Evolutionary conservation across 2,329 filamentous ascomycete species (phyloP), one percentile per base, ranked within the genome.

Genomic region (Endothia cerciana): DNA sequence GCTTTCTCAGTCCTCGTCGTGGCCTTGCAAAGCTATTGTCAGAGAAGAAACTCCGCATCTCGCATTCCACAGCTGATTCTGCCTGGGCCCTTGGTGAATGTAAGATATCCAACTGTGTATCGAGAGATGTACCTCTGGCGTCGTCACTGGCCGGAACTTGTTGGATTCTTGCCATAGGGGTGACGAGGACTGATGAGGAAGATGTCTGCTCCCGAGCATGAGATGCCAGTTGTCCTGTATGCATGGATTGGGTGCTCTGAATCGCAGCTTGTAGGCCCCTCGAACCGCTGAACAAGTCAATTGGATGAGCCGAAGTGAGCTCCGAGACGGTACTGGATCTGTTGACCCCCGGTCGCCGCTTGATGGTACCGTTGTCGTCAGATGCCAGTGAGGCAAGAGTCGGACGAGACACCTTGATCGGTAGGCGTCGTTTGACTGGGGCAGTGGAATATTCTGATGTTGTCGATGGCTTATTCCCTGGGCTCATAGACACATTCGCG

Each of bases 1-100:
- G 67, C 28, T 69, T 73, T 45, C 63, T 70, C 64, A 74, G 62
- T n/a, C 70, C 69, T 40, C 67, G 69, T 2, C 69, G 67, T 3
- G 68, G 69, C 45, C 49, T 66, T 13, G 58, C 65, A 25, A 67
- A 45, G 15, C 60, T 67, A 19, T 57, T 65, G 25, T 69, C 60
- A 0, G 71, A 70, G 47, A 73, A 66, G 10, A 69, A 70, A 38
- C 70, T 70, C 10, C 65, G 66, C 36, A 68, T 47, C 4, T 70
- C 70, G 25, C 63, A 41, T 28, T 63, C 56, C 6, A 38, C 41
- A 28, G 51, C 45, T 38, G 22, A 28, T 4, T 62, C 64, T 6
- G 53, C 49, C 19, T 38, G 57, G 15, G 28, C 57, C 30, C 38
- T 53, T 17, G 61, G 40, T 38, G 56, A 25, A 33, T 64, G 64